phyloP scores from a whole-genome alignment of 2,329 filamentous ascomycete genomes.

The Zalaria obscura region DNA sequence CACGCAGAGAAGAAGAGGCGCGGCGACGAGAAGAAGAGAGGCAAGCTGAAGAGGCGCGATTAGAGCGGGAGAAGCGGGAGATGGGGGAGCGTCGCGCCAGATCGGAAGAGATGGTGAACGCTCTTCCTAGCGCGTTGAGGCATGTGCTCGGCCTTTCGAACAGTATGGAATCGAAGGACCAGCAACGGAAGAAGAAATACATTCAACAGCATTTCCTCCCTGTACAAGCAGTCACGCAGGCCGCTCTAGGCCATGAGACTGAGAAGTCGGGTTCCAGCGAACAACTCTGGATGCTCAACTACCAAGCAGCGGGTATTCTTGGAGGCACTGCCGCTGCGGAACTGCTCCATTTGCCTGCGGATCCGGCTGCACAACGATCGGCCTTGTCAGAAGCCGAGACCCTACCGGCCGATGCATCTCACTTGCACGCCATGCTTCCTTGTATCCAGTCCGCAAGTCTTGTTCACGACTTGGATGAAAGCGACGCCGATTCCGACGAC shows the following conservation, averaged over 20 bases:
- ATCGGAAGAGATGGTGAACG: conserved; percentile 2
- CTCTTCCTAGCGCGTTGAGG: conserved; percentile 6
- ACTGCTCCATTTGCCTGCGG: conserved; percentile 4
- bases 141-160: conserved; percentile 4
- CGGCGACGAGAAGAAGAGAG: conserved; percentile 8
- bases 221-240: conserved; percentile 6
- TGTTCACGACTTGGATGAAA: conserved; percentile 2
- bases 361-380: conserved; percentile 1
- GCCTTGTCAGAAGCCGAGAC: not conserved
- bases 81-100: conserved; percentile 6
- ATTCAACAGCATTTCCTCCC: conserved; percentile 7
- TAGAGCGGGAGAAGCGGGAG: conserved; percentile 7
- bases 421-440: conserved; percentile 2
- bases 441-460: conserved; percentile 3
- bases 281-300: conserved; percentile 8
- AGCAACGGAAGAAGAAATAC: conserved; percentile 2
- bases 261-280: conserved; percentile 1
- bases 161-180: not conserved
- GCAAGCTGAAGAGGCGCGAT: conserved; percentile 12
- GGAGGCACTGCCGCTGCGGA: conserved; percentile 2
- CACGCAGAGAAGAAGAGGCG: conserved; percentile 8
- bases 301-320: conserved; percentile 8
- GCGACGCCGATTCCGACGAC: not conserved
- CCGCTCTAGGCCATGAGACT: conserved; percentile 2
- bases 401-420: not conserved